Conservation (phyloP, 768 basidiomycete genomes). For the Tremella yokohamensis region DNA sequence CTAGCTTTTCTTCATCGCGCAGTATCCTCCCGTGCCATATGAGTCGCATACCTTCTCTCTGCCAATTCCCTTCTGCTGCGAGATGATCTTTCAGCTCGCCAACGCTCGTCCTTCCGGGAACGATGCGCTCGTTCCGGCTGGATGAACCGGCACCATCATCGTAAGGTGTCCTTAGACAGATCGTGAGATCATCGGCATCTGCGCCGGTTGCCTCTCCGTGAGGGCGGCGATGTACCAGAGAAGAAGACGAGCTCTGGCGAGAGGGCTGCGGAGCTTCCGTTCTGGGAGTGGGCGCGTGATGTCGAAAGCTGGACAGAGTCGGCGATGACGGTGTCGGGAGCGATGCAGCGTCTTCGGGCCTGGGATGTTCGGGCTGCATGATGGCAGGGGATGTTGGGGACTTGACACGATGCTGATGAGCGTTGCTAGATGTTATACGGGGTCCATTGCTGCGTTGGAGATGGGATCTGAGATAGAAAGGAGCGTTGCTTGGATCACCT, state of each 20-base stretch:
- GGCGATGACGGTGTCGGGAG: constrained; percentile 24
- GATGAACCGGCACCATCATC: constrained; percentile 17
- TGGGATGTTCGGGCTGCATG: constrained; percentile 7
- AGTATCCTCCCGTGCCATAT: constrained; percentile 43
- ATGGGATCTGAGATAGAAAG: constrained; percentile 1
- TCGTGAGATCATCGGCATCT: constrained; percentile 13
- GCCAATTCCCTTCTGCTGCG: constrained; percentile 20
- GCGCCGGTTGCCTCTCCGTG: not conserved
- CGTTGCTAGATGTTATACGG: not conserved
- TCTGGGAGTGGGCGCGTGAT: constrained; percentile 24
- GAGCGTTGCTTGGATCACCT: constrained; percentile 1
- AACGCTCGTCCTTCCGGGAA: constrained; percentile 11
- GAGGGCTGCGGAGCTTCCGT: constrained; percentile 12
- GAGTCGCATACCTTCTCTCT: constrained; percentile 40
- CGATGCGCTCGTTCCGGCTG: constrained; percentile 31
- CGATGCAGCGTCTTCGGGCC: not conserved
- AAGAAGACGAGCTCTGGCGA: constrained; percentile 1
- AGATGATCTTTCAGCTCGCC: constrained; percentile 32
- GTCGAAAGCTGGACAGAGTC: constrained; percentile 15
- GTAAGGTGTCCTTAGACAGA: constrained; percentile 31
- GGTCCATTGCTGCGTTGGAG: not conserved
- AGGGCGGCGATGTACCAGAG: not conserved
- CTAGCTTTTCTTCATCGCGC: constrained; percentile 34
- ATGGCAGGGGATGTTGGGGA: no score
- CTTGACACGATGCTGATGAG: not conserved